A percentile compares a stretch with the other conserved stretches of the same genome.
Evolutionary conservation across 768 basidiomycete species (phyloP).

Genomic region (Lactarius psammicola): DNA sequence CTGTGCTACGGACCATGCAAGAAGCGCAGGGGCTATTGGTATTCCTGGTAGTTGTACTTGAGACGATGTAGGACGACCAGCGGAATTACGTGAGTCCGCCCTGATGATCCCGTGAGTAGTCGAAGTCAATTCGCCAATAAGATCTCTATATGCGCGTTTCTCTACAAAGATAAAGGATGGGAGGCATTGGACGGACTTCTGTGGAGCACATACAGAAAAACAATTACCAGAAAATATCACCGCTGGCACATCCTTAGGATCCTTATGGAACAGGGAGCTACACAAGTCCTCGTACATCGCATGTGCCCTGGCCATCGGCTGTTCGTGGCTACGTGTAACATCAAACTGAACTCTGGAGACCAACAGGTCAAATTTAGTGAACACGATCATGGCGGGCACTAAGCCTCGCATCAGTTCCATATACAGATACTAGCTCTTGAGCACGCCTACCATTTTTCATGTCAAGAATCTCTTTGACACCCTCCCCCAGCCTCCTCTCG

Average conservation of each 20-base stretch:
- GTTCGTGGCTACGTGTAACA: not conserved
- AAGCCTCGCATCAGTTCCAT: not conserved
- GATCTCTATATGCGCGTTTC: not conserved
- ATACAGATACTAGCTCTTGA: not conserved
- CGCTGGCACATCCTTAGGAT: not conserved
- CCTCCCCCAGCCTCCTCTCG: not conserved
- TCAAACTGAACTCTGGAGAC: not conserved
- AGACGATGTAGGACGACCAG: not conserved
- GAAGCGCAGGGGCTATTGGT: not conserved
- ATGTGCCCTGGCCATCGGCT: not conserved
- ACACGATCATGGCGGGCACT: slow-evolving; percentile 11
- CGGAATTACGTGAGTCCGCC: not conserved
- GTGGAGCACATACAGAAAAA: not conserved
- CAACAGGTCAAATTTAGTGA: slow-evolving; percentile 13
- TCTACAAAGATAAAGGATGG: not conserved
- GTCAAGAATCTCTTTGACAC: not conserved
- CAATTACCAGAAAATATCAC: slow-evolving; percentile 9
- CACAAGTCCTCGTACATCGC: not conserved
- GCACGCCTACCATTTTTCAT: not conserved
- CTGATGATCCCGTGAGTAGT: not conserved
- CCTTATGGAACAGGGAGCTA: not conserved
- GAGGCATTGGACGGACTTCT: not conserved
- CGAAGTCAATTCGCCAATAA: not conserved
- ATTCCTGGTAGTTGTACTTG: not conserved
- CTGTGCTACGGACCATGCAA: slow-evolving; percentile 19